Evolutionary conservation across 352 stramenopile species (phyloP).

Genomic region (Thalassiosira mediterranea): DNA sequence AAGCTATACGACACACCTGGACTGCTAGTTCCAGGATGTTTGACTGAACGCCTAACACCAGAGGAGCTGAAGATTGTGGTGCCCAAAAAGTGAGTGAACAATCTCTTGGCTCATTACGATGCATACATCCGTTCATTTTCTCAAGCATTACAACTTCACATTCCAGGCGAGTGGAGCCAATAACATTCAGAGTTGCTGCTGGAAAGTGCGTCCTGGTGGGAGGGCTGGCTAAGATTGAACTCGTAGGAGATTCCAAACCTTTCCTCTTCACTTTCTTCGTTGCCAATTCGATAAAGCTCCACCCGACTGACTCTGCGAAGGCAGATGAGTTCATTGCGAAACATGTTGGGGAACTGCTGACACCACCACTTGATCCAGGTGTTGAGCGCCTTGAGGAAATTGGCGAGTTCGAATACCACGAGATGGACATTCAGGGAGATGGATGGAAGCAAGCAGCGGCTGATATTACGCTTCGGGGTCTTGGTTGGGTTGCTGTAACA

Average conservation of each 20-base stretch:
- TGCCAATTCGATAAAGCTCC: constrained; percentile 83
- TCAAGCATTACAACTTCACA: constrained; percentile 7
- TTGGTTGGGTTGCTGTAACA: constrained; percentile 82
- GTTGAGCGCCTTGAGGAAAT: constrained; percentile 68
- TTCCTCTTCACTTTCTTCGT: constrained; percentile 85
- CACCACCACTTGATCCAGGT: constrained; percentile 68
- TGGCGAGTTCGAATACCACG: constrained; percentile 79
- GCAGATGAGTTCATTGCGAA: constrained; percentile 74
- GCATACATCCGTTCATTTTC: constrained; percentile 2
- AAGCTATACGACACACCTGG: constrained; percentile 81
- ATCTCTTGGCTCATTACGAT: background rate
- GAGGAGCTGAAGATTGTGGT: constrained; percentile 84
- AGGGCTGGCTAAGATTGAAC: constrained; percentile 77
- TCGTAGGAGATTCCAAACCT: constrained; percentile 78
- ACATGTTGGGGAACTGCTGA: constrained; percentile 78
- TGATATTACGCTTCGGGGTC: constrained; percentile 78
- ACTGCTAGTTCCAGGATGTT: constrained; percentile 72
- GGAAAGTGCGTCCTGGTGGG: constrained; percentile 82
- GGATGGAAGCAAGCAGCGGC: constrained; percentile 83
- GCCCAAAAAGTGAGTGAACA: constrained; percentile 79
- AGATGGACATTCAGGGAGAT: constrained; percentile 73
- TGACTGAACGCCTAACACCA: constrained; percentile 78
- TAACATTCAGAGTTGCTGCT: constrained; percentile 76
- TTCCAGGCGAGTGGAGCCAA: constrained; percentile 74
- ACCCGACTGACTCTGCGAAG: constrained; percentile 67